Evolutionary conservation across 2,329 filamentous ascomycete species (phyloP), one percentile per base, ranked within the genome.

Genomic region (Paecilomyces dactylethromorphus): DNA sequence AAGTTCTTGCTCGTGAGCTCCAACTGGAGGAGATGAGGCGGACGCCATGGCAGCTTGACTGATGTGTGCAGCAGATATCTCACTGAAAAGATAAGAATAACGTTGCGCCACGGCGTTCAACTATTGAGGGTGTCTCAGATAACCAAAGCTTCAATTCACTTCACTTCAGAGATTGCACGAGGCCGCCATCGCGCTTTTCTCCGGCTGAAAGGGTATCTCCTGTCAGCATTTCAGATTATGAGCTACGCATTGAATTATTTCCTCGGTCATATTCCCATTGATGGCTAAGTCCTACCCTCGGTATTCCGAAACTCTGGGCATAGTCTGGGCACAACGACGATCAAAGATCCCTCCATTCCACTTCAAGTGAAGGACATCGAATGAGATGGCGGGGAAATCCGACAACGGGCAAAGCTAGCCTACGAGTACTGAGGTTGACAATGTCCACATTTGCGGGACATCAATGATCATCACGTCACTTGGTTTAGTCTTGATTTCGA

Each of bases 1-100:
- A 32, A 64, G 58, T 32, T 64, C 61, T 26, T 49, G 54, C n/a
- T 45, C 15, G 13, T 15, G 39, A 45, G 10, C n/a, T n/a, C 39
- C 39, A 7, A 45, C n/a, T 2, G 39, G 39, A n/a, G 39, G 39
- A 45, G 39, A 45, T 4, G 39, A 45, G n/a, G n/a, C n/a, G n/a
- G 39, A 45, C 3, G 39, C 39, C 39, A 45, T 45, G 39, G 39
- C 4, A 45, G 39, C 39, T 45, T 45, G 7, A 45, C n/a, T 45
- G 6, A 39, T 39, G n/a, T 39, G n/a, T 21, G 7, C 11, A 39
- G 4, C 24, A 26, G 24, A 26, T 26, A 29, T 29, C 5, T 29
- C 26, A 29, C 4, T 29, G 2, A 7, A 29, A 29, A 6, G 26
- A 29, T 29, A 29, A 29, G 26, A 3, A 29, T 29, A 26, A 26